phyloP scores from a whole-genome alignment of 2,329 filamentous ascomycete species.

The Zalaria sp. region DNA sequence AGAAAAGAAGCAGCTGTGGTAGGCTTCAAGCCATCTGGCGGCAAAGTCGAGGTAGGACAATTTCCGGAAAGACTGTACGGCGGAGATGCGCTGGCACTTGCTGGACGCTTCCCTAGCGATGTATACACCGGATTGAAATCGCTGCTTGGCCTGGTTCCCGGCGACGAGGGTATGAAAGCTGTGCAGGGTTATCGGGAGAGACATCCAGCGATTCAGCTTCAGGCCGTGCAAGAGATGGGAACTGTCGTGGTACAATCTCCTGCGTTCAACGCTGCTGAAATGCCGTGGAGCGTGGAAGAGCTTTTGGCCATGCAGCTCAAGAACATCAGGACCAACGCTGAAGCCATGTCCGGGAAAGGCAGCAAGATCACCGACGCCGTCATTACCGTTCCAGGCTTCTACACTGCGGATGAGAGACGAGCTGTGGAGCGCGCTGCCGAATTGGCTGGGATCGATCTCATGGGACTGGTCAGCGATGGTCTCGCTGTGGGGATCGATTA shows the following conservation, averaged over 20 bases:
- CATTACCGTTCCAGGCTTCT: slow-evolving; percentile 81
- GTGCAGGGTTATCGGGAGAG: slow-evolving; percentile 58
- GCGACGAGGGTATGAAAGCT: slow-evolving; percentile 37
- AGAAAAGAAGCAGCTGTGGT: slow-evolving; percentile 87
- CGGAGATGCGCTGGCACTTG: slow-evolving; percentile 75
- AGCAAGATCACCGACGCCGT: slow-evolving; percentile 66
- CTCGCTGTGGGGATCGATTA: slow-evolving; percentile 91
- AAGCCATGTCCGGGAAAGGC: slow-evolving; percentile 63
- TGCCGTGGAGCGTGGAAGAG: slow-evolving; percentile 68
- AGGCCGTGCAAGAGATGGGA: slow-evolving; percentile 41
- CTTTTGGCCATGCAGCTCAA: slow-evolving; percentile 91
- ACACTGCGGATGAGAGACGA: slow-evolving; percentile 77
- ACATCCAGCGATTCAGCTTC: slow-evolving; percentile 65
- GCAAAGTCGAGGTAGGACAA: slow-evolving; percentile 24
- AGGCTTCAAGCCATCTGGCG: slow-evolving; percentile 72
- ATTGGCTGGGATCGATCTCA: slow-evolving; percentile 73
- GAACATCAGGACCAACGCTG: slow-evolving; percentile 80
- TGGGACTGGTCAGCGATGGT: slow-evolving; percentile 77
- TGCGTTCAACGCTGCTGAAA: slow-evolving; percentile 52
- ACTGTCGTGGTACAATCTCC: slow-evolving; percentile 75
- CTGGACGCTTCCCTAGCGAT: slow-evolving; percentile 78
- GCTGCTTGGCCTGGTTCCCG: slow-evolving; percentile 55
- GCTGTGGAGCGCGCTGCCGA: slow-evolving; percentile 74
- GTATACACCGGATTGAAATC: slow-evolving; percentile 91
- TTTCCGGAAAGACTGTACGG: slow-evolving; percentile 89